Conservation (phyloP, 169 alveolate species). For the Plasmodium berghei region DNA sequence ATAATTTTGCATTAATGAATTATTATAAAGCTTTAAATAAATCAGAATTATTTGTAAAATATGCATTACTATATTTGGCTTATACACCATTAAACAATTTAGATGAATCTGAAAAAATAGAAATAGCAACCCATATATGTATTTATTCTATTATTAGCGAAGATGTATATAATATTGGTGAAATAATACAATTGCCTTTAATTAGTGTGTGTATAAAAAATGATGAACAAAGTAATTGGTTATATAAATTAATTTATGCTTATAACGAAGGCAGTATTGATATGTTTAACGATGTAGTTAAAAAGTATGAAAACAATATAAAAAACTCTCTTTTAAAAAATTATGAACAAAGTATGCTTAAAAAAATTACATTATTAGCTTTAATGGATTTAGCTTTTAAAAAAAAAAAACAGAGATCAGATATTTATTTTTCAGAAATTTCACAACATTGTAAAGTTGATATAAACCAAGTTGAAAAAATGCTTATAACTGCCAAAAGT, state of each 20-base stretch:
- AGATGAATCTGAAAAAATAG: slow-evolving; percentile 48
- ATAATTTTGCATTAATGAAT: slow-evolving; percentile 64
- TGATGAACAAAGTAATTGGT: slow-evolving; percentile 40
- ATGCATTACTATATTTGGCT: slow-evolving; percentile 66
- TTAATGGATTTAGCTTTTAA: slow-evolving; percentile 85
- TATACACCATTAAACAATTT: slow-evolving; percentile 70
- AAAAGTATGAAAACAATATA: slow-evolving; percentile 33
- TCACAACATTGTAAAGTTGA: slow-evolving; percentile 83
- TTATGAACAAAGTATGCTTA: slow-evolving; percentile 75
- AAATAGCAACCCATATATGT: slow-evolving; percentile 57
- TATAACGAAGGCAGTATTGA: slow-evolving; percentile 70
- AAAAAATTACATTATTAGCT: slow-evolving; percentile 83
- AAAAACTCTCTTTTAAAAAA: slow-evolving; percentile 69
- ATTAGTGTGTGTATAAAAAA: slow-evolving; percentile 55
- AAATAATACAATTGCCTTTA: slow-evolving; percentile 60
- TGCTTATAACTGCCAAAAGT: slow-evolving; percentile 84
- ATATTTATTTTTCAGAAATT: slow-evolving; percentile 81
- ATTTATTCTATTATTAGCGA: slow-evolving; percentile 74
- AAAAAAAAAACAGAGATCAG: slow-evolving; percentile 83
- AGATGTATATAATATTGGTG: slow-evolving; percentile 71
- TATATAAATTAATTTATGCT: slow-evolving; percentile 39
- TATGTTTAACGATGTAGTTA: slow-evolving; percentile 20
- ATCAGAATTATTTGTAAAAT: slow-evolving; percentile 61
- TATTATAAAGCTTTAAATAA: slow-evolving; percentile 65
- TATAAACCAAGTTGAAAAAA: slow-evolving; percentile 82